Percentiles rank a stretch among this genome's conserved stretches.
Conservation (phyloP, 2,329 filamentous ascomycete species). For the Arachnomyces sp. region DNA sequence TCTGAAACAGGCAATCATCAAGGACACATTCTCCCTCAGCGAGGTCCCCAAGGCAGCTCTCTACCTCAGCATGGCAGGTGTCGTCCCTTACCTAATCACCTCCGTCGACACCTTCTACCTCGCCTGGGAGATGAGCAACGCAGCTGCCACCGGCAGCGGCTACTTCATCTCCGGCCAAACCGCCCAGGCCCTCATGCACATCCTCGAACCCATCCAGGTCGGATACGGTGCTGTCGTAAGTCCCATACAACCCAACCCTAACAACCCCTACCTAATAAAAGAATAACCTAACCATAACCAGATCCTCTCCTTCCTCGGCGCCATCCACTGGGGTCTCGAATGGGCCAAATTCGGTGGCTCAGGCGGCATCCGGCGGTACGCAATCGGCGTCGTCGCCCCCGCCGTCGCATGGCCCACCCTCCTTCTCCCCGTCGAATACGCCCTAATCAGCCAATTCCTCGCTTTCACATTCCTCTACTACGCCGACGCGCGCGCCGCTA, state of each 20-base stretch:
- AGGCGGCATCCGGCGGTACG: slow-evolving; percentile 71
- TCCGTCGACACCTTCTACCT: slow-evolving; percentile 75
- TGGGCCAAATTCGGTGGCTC: slow-evolving; percentile 60
- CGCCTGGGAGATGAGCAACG: slow-evolving; percentile 71
- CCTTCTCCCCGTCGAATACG: slow-evolving; percentile 73
- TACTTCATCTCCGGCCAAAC: slow-evolving; percentile 61
- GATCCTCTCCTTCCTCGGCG: slow-evolving; percentile 90
- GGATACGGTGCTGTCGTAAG: slow-evolving; percentile 79
- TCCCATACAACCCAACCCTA: slow-evolving; percentile 15
- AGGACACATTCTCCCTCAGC: slow-evolving; percentile 58
- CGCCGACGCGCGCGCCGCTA: slow-evolving; percentile 64
- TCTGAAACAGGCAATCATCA: slow-evolving; percentile 50
- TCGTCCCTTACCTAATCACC: slow-evolving; percentile 77
- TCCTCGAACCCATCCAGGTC: slow-evolving; percentile 79
- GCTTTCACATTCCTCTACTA: slow-evolving; percentile 83
- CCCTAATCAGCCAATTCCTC: slow-evolving; percentile 74
- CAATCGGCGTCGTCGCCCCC: slow-evolving; percentile 70
- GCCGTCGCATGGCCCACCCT: slow-evolving; percentile 84
- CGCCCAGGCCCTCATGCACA: slow-evolving; percentile 61
- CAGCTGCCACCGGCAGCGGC: slow-evolving; percentile 51
- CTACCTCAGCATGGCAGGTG: slow-evolving; percentile 63
- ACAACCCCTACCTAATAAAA: not conserved
- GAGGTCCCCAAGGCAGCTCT: slow-evolving; percentile 60
- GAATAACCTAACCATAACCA: slow-evolving; percentile 22
- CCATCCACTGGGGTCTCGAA: slow-evolving; percentile 89